phyloP scores from a whole-genome alignment of 805 yeast genomes.

The Isabelozyma heimii region DNA sequence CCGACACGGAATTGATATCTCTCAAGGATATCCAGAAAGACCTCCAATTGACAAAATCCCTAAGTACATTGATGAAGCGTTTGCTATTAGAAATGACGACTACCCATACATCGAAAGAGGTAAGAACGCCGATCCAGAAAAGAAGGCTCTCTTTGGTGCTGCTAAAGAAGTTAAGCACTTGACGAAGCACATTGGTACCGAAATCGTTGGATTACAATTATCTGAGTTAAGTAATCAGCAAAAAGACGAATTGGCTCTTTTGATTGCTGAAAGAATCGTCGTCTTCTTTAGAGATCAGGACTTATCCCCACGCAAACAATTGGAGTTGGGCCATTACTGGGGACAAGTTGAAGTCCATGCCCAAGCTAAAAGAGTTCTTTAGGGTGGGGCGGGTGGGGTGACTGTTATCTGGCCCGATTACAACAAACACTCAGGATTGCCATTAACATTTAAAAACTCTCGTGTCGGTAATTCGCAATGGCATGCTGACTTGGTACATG shows the following conservation, averaged over 20 bases:
- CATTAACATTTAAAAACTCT: constrained; percentile 18
- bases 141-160: constrained; percentile 38
- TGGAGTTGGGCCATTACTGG: constrained; percentile 44
- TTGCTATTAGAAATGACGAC: constrained; percentile 31
- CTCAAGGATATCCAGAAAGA: constrained; percentile 38
- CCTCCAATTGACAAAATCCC: constrained; percentile 33
- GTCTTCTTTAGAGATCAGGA: constrained; percentile 52
- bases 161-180: constrained; percentile 40
- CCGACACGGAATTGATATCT: constrained; percentile 33
- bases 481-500: constrained; percentile 57
- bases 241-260: constrained; percentile 46
- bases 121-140: constrained; percentile 33
- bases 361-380: constrained; percentile 24
- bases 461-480: constrained; percentile 26
- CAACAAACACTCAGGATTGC: constrained; percentile 15
- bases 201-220: constrained; percentile 46
- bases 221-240: constrained; percentile 41
- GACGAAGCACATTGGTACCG: constrained; percentile 49
- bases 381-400: constrained; percentile 27
- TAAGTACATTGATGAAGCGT: constrained; percentile 39
- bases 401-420: constrained; percentile 30
- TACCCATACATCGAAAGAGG: constrained; percentile 34
- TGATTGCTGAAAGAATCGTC: constrained; percentile 49
- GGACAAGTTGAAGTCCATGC: constrained; percentile 45
- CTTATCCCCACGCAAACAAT: constrained; percentile 40